Base-by-base conservation (phyloP, 441 rosid species). In the Francoa sonchifolia region DNA sequence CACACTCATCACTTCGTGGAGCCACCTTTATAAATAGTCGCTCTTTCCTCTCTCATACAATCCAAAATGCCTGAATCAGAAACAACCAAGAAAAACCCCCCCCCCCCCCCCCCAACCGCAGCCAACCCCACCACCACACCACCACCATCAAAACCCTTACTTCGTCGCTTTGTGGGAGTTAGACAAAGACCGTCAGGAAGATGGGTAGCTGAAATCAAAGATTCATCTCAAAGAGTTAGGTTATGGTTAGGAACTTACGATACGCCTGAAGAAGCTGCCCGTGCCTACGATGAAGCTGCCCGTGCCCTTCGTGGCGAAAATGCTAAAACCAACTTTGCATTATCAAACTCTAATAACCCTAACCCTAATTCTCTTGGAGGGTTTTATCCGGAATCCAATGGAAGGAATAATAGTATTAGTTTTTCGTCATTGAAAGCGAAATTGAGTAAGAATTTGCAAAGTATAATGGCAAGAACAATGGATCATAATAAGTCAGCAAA, bases 151-250 rank as follows among this genome's bases (percentile, higher is more conserved):
- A 66, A 44, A 43, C 44, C 52, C 5, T 42, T 42, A 2, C n/a
- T 30, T 25, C 68, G 88, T 4, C 57, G 79, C 46, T 78, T 69
- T 33, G 80, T 78, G 0, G 95, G 95, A 7, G 95, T 83, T 15
- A 52, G 95, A 63, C 77, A 68, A 51, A 71, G 76, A 37, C 95
- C 95, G 0, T 87, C 92, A 2, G 97, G 97, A 19, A 65, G 82
- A 66, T 87, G 92, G 70, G 95, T 86, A 9, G 86, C 95, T 0
- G 97, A 87, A 52, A 87, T 87, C 55, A 78, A 86, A 67, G 89
- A 87, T 61, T 80, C 95, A 0, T 73, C 95, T 4, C 93, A 80
- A 4, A 71, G 79, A 8, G 87, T 74, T 7, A 66, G 97, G 45
- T 52, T 83, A 19, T 88, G 97, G 97, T 59, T 88, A 1, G 95